Base-by-base conservation (phyloP, 768 basidiomycete species). In the Rhodotorula diobovata region DNA sequence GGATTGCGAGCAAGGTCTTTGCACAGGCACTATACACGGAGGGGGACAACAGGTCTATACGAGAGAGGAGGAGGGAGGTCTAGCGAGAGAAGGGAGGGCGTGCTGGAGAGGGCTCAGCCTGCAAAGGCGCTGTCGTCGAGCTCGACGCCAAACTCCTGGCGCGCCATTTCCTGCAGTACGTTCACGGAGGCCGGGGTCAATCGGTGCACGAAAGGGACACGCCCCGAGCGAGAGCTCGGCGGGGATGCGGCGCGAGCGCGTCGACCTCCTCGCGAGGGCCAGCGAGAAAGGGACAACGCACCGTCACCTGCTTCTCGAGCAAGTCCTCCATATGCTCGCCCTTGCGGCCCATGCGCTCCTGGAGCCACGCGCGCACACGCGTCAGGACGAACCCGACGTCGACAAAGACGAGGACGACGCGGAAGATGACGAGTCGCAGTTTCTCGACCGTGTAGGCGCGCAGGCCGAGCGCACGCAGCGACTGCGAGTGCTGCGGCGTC, bases 131-230 rank as follows among this genome's bases (percentile, higher is more conserved):
- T 35, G n/a, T 67, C 65, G 57, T 63, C 70, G 18, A 71, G 61
- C 61, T 93, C 90, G 54, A 93, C 83, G 5, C 92, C 92, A 66
- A 93, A 84, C 70, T 87, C 88, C 58, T 85, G 86, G 78, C 86
- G 88, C n/a, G 91, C 90, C 80, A 92, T 85, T 18, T 77, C 71
- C 73, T 79, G 77, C 46, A 71, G 28, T n/a, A n/a, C n/a, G n/a
- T n/a, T n/a, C n/a, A n/a, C n/a, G n/a, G n/a, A n/a, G n/a, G n/a
- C n/a, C n/a, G n/a, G n/a, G n/a, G n/a, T n/a, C n/a, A n/a, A n/a
- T n/a, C n/a, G n/a, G n/a, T n/a, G n/a, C n/a, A n/a, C n/a, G n/a
- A n/a, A n/a, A n/a, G n/a, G n/a, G n/a, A n/a, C n/a, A n/a, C n/a
- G n/a, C n/a, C n/a, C n/a, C n/a, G 16, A n/a, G 0, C 32, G n/a